These are phyloP conservation scores for Uronychia binucleata DNA, from an alignment of 73 alveolate genomes.

Conservation along the genomic window DNA sequence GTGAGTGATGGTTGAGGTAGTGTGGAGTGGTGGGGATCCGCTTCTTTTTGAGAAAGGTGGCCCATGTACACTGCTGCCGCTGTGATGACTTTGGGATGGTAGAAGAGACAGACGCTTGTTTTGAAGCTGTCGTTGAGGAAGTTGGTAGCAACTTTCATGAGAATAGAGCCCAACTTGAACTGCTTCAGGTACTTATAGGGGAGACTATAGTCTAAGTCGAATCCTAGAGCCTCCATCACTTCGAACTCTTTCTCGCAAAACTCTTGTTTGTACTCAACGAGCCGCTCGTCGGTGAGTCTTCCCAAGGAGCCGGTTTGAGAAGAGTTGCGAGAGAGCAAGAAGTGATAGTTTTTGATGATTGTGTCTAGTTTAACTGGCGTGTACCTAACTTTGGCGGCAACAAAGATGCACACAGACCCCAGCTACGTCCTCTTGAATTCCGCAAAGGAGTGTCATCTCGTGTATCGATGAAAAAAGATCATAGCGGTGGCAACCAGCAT, in stretches of 20 bases:
- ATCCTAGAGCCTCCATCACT: conserved; percentile 33
- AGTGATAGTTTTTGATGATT: conserved; percentile 25
- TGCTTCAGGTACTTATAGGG: conserved; percentile 35
- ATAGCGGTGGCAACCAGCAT: conserved; percentile 8
- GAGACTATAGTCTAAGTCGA: conserved; percentile 35
- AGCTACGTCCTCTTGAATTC: not conserved
- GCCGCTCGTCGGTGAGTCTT: not conserved
- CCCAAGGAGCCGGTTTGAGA: conserved; percentile 13
- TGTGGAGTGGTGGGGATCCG: conserved; percentile 8
- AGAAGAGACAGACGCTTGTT: conserved; percentile 73
- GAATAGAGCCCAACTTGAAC: not conserved
- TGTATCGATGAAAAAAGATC: conserved; percentile 3
- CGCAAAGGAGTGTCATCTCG: not conserved
- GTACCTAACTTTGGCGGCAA: conserved; percentile 46
- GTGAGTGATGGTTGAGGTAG: no score
- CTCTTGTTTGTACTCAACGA: conserved; percentile 14
- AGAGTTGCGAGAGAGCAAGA: conserved; percentile 6
- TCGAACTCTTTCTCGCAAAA: conserved; percentile 37
- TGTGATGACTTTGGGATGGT: conserved; percentile 77
- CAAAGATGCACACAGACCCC: conserved; percentile 28
- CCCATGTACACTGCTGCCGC: conserved; percentile 66
- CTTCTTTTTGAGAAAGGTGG: conserved; percentile 28
- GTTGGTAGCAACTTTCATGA: conserved; percentile 11
- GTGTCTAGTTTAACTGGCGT: conserved; percentile 35
- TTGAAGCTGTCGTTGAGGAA: conserved; percentile 75